These are phyloP conservation scores for Zopfochytrium polystomum DNA, from an alignment of 371 early-diverging fungal species.

Conservation along the genomic window DNA sequence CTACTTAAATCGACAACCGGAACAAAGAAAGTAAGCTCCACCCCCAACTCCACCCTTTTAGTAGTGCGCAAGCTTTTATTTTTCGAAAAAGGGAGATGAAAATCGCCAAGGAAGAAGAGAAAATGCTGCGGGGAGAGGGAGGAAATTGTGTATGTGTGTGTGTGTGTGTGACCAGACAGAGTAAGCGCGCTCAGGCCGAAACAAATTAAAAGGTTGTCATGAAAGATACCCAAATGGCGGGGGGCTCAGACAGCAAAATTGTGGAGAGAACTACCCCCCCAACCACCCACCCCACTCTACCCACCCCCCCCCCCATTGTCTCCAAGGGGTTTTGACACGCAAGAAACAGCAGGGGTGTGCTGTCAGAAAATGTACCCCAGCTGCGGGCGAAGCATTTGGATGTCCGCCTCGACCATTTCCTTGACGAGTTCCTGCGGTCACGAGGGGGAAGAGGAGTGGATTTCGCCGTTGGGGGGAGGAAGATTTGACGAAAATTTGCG, in stretches of 20 bases:
- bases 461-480: not conserved
- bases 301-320: too few species aligned
- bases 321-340: not conserved
- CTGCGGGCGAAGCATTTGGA: not conserved
- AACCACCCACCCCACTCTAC: too few species aligned
- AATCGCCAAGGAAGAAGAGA: too few species aligned
- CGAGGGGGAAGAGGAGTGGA: not conserved
- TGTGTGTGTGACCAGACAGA: too few species aligned
- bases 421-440: conserved; percentile 50
- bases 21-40: not conserved
- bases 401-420: conserved; percentile 69
- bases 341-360: not conserved
- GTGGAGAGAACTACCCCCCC: too few species aligned
- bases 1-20: too few species aligned
- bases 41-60: not conserved
- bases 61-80: not conserved
- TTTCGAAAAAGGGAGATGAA: not conserved
- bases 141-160: too few species aligned
- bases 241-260: not conserved
- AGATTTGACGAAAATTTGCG: too few species aligned
- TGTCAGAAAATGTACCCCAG: not conserved
- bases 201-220: not conserved
- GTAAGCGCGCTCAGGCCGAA: too few species aligned
- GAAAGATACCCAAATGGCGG: not conserved
- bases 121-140: too few species aligned